These are phyloP conservation scores for Theileria annulata DNA, from an alignment of 169 alveolate genomes.

Conservation along the genomic window DNA sequence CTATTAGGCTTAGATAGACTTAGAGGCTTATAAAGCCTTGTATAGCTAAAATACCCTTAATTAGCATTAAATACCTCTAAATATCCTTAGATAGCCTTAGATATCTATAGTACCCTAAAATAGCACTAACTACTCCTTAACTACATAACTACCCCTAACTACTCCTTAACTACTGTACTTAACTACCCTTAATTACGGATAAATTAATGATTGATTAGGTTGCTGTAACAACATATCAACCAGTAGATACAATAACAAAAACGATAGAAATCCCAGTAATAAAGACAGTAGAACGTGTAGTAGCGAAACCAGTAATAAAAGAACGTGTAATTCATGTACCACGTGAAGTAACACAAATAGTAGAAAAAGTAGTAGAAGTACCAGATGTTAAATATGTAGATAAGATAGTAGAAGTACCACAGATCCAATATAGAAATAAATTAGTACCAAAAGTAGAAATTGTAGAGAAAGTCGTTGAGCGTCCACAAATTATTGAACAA, in stretches of 20 bases:
- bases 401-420: slow-evolving; percentile 84
- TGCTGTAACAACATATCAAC: slow-evolving; percentile 86
- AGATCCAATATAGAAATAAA: slow-evolving; percentile 80
- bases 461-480: slow-evolving; percentile 81
- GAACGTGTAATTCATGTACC: slow-evolving; percentile 86
- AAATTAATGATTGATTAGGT: no score
- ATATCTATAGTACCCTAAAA: no score
- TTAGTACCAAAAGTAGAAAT: slow-evolving; percentile 83
- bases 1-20: no score
- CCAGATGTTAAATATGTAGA: slow-evolving; percentile 87
- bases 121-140: no score
- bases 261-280: slow-evolving; percentile 79
- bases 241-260: slow-evolving; percentile 83
- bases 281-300: slow-evolving; percentile 78
- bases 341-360: slow-evolving; percentile 81
- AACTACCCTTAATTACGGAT: no score
- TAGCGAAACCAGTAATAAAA: slow-evolving; percentile 78
- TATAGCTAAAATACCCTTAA: no score
- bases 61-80: no score
- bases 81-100: no score
- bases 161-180: no score
- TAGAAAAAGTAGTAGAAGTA: slow-evolving; percentile 85
- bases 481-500: slow-evolving; percentile 81
- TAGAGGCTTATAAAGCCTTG: no score
- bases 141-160: no score